Percentiles rank a stretch among this genome's conserved stretches.
These are phyloP conservation scores for Lyophyllum atratum DNA, from an alignment of 768 basidiomycete genomes.

Conservation along the genomic window DNA sequence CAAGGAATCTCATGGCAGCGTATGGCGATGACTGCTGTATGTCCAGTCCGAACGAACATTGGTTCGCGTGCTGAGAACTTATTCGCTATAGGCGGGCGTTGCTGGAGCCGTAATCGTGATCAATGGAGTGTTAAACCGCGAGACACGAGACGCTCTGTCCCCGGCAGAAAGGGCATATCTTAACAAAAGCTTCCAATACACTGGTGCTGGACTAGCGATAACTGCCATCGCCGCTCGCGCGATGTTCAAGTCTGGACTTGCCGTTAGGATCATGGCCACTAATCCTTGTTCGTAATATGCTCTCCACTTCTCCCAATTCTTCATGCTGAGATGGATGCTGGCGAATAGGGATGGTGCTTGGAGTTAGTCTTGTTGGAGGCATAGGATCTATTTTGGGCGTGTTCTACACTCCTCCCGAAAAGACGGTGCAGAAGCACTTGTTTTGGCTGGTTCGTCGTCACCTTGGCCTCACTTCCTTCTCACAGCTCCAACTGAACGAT, in stretches of 20 bases:
- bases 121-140: conserved; percentile 72
- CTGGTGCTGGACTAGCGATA: conserved; percentile 74
- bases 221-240: conserved; percentile 81
- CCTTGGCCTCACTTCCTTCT: background rate
- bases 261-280: conserved; percentile 76
- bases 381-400: conserved; percentile 88
- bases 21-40: conserved; percentile 53
- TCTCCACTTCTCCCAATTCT: background rate
- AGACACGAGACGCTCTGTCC: conserved; percentile 71
- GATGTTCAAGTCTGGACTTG: conserved; percentile 68
- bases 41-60: conserved; percentile 16
- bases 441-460: conserved; percentile 70
- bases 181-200: conserved; percentile 81
- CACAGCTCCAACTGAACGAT: background rate
- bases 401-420: conserved; percentile 78
- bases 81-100: conserved; percentile 57
- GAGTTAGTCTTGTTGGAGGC: conserved; percentile 74
- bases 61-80: background rate
- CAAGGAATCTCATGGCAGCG: conserved; percentile 36
- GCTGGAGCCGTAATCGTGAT: conserved; percentile 68
- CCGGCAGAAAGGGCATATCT: conserved; percentile 66
- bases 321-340: background rate
- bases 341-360: conserved; percentile 71
- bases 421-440: conserved; percentile 71
- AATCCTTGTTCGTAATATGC: conserved; percentile 66